Base-by-base conservation (phyloP, 139 green algal genomes). In the Nannochloris sp. region DNA sequence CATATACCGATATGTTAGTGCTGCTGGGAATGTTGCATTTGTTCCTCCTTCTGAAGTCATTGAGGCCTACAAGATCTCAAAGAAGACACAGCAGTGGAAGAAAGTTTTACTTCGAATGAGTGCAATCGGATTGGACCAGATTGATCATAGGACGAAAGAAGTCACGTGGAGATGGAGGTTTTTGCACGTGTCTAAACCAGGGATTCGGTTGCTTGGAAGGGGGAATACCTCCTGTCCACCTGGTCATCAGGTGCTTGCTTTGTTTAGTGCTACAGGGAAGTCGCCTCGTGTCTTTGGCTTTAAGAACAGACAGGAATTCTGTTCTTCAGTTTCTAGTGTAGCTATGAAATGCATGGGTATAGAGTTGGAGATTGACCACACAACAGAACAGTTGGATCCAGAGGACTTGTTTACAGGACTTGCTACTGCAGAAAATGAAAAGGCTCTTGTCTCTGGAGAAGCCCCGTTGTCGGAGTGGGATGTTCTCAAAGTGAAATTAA, bases 381-480 rank as follows among this genome's bases (percentile, higher is more conserved):
- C 55, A 9, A 46, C 16, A 0, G 33, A 49, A 23, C 6, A 43
- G 12, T 36, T 77, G 56, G 45, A 5, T 36, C 63, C 63, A 14
- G 8, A 44, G 14, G 29, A 58, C 53, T 64, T 77, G 70, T 56
- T 77, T 53, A 56, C 31, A 48, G 49, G 56, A 16, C 49, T 73
- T 45, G 59, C 58, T 62, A 44, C 57, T 16, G 61, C 67, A 9
- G 67, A 76, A 43, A 68, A 62, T 9, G 62, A 70, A 62, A 48
- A 48, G 1, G 71, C 66, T 12, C 44, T 59, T 3, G 49, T 55
- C 14, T 36, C 64, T 2, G 63, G 28, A 2, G 82, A 88, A 30
- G 49, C 57, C 17, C 79, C 82, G 3, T 55, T 88, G 23, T 72
- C 71, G 2, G 63, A 86, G 63, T 87, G 83, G 84, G 82, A 85